A percentile compares a stretch with the other conserved stretches of the same genome.
phyloP scores from a whole-genome alignment of 2,329 filamentous ascomycete genomes.

The Fusarium nygamai region DNA sequence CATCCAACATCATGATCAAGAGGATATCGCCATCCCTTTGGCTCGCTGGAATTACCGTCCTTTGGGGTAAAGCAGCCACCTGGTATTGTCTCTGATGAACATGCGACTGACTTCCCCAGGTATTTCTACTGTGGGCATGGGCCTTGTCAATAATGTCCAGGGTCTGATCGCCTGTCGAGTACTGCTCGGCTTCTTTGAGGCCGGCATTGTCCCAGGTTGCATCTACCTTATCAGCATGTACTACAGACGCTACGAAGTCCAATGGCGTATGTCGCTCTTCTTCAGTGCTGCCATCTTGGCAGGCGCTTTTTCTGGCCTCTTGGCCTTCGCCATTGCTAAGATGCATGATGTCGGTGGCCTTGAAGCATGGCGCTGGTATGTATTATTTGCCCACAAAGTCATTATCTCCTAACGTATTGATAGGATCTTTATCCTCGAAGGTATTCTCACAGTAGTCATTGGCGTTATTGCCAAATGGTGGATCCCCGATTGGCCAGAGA shows the following conservation, averaged over 20 bases:
- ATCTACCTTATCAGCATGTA: constrained; percentile 17
- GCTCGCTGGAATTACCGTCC: background rate
- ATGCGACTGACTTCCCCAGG: fast-evolving
- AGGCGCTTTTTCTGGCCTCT: background rate
- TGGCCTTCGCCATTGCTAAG: constrained; percentile 1
- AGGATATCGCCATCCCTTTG: background rate
- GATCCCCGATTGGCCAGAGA: constrained; percentile 83
- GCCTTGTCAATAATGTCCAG: background rate
- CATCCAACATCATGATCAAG: constrained; percentile 21
- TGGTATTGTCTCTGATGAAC: fast-evolving
- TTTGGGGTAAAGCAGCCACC: constrained; percentile 1
- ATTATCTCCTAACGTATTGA: no score
- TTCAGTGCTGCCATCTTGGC: background rate
- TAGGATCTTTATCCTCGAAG: constrained; percentile 75
- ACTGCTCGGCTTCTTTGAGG: background rate
- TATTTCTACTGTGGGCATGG: background rate
- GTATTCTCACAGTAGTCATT: constrained; percentile 73
- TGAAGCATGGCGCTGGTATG: constrained; percentile 12
- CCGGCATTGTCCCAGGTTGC: background rate
- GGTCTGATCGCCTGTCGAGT: background rate
- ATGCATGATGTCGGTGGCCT: constrained; percentile 4
- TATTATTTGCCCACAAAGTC: no score
- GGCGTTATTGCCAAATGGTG: constrained; percentile 74
- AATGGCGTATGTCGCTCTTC: constrained; percentile 8
- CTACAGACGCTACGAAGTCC: constrained; percentile 6